These are phyloP conservation scores for Suillus americanus DNA, from an alignment of 768 basidiomycete genomes.

Conservation along the genomic window DNA sequence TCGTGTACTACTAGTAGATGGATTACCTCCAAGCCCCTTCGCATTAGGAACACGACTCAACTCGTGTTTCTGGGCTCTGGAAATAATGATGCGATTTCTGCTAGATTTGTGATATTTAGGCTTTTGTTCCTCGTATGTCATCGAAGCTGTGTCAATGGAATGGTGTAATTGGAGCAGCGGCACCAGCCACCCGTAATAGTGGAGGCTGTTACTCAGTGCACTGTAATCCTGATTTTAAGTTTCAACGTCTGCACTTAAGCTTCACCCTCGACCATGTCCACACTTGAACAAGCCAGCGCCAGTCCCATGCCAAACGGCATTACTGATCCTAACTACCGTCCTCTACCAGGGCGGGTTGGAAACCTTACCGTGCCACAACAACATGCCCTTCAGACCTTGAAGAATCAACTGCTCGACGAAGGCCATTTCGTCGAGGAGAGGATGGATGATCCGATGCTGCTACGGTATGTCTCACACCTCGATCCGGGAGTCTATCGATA, in stretches of 20 bases:
- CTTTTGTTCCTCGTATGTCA: not conserved
- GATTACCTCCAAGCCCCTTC: slow-evolving; percentile 27
- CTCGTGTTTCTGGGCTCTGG: slow-evolving; percentile 33
- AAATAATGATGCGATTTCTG: slow-evolving; percentile 31
- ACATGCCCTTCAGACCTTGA: slow-evolving; percentile 67
- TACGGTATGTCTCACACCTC: slow-evolving; percentile 46
- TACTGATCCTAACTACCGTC: slow-evolving; percentile 64
- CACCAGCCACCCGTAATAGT: not conserved
- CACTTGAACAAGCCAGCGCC: slow-evolving; percentile 43
- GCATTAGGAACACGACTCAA: slow-evolving; percentile 35
- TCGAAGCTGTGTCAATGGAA: not conserved
- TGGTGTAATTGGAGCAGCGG: not conserved
- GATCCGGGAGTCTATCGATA: slow-evolving; percentile 2
- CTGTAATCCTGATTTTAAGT: slow-evolving; percentile 1
- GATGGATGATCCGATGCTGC: slow-evolving; percentile 69
- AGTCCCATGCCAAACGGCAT: slow-evolving; percentile 57
- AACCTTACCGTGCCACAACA: slow-evolving; percentile 67
- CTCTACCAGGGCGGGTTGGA: slow-evolving; percentile 74
- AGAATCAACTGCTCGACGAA: slow-evolving; percentile 59
- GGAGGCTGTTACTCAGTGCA: not conserved
- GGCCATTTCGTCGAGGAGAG: slow-evolving; percentile 59
- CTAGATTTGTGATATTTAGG: slow-evolving; percentile 2
- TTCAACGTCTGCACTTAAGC: not conserved
- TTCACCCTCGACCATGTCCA: slow-evolving; percentile 27
- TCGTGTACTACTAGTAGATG: slow-evolving; percentile 29